phyloP scores from a whole-genome alignment of 805 yeast genomes.

The Lachancea mirantina region DNA sequence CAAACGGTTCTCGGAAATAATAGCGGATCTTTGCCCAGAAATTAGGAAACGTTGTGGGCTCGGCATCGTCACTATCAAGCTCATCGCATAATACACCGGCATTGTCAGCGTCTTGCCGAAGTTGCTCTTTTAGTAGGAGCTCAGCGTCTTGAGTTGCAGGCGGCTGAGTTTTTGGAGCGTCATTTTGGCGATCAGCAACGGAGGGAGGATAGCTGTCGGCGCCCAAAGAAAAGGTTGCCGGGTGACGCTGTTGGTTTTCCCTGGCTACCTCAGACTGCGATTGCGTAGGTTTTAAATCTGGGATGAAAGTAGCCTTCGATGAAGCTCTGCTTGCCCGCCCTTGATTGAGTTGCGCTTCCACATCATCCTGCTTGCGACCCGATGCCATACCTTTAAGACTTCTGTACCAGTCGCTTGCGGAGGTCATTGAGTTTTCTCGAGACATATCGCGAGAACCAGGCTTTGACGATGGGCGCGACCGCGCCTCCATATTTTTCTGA shows the following conservation, averaged over 20 bases:
- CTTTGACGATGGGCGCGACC: conserved; percentile 13
- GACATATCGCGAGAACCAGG: conserved; percentile 12
- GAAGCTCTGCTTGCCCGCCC: conserved; percentile 2
- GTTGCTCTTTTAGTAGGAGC: not conserved
- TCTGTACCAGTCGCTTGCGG: conserved; percentile 14
- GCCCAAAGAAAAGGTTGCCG: conserved; percentile 12
- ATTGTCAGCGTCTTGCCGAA: not conserved
- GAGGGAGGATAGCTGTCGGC: conserved; percentile 13
- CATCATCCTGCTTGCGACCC: conserved; percentile 9
- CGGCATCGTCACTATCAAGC: conserved; percentile 9
- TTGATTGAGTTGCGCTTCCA: conserved; percentile 12
- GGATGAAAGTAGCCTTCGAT: not conserved
- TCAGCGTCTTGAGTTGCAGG: not conserved
- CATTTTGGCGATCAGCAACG: conserved; percentile 6
- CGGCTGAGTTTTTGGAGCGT: not conserved
- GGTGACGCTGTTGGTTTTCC: conserved; percentile 3
- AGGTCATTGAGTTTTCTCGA: conserved; percentile 13
- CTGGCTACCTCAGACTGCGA: conserved; percentile 1
- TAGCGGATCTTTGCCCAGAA: conserved; percentile 16
- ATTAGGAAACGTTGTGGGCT: conserved; percentile 11
- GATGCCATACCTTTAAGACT: conserved; percentile 11
- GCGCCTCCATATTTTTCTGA: conserved; percentile 12
- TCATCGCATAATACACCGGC: conserved; percentile 3
- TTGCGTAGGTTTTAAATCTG: not conserved
- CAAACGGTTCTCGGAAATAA: conserved; percentile 34